Percentiles rank a stretch among this genome's conserved stretches.
Evolutionary conservation across 2,329 filamentous ascomycete species (phyloP).

Genomic region (Colletotrichum tropicale): DNA sequence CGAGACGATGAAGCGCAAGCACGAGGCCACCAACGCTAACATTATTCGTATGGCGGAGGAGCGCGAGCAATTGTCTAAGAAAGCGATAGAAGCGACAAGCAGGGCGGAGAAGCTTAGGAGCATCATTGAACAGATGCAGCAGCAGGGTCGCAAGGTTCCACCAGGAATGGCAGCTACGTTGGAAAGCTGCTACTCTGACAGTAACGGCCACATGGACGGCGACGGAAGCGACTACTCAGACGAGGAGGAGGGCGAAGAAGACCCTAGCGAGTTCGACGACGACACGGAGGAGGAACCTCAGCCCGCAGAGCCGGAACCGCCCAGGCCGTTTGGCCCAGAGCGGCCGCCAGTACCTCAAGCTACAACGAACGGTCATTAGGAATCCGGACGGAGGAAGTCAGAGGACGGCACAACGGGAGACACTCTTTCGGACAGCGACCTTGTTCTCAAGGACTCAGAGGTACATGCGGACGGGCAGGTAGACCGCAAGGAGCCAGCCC

Average conservation of each 20-base stretch:
- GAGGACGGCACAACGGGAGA: background rate
- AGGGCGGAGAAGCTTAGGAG: conserved; percentile 92
- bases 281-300: conserved; percentile 58
- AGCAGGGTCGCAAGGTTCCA: conserved; percentile 80
- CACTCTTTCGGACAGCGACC: background rate
- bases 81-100: conserved; percentile 52
- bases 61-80: conserved; percentile 81
- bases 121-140: conserved; percentile 95
- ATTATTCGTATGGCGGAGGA: conserved; percentile 98
- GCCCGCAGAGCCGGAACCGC: conserved; percentile 35
- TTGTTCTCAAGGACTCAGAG: background rate
- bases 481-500: background rate
- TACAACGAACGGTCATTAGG: conserved; percentile 50
- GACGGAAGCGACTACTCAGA: conserved; percentile 70
- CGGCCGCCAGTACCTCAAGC: conserved; percentile 44
- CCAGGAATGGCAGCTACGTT: conserved; percentile 67
- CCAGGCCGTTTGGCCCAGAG: conserved; percentile 52
- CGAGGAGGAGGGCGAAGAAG: conserved; percentile 66
- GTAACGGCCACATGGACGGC: conserved; percentile 50
- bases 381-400: conserved; percentile 17
- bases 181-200: conserved; percentile 64
- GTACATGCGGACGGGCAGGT: background rate
- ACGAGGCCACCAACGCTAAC: conserved; percentile 91
- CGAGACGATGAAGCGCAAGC: conserved; percentile 86
- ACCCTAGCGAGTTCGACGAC: conserved; percentile 69